Percentiles rank a stretch among this genome's conserved stretches.
Conservation (phyloP, 208 protist species). For the Angomonas ambiguus region DNA sequence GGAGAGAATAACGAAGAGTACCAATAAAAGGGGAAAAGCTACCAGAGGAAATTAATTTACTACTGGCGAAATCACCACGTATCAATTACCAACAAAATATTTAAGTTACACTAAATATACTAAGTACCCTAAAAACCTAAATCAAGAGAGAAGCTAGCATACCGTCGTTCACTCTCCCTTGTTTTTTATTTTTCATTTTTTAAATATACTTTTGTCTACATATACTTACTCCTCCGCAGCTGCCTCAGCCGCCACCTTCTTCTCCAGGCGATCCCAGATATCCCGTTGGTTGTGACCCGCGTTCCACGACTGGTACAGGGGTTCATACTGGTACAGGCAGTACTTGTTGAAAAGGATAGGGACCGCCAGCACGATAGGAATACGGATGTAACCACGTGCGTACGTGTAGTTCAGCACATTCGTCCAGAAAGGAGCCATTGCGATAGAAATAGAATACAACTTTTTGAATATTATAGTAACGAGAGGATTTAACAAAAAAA, state of each 20-base stretch:
- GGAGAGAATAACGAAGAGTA: constrained; percentile 1
- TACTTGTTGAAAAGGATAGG: constrained; percentile 88
- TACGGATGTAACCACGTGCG: constrained; percentile 77
- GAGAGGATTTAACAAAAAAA: too few species aligned
- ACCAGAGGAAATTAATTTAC: background rate
- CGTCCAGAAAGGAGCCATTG: constrained; percentile 61
- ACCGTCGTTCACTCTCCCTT: background rate
- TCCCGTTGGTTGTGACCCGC: constrained; percentile 79
- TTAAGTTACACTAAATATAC: constrained; percentile 2
- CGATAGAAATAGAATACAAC: constrained; percentile 11
- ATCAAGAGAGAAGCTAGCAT: background rate
- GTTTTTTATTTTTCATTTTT: background rate
- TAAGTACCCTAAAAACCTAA: background rate
- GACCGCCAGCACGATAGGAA: constrained; percentile 67
- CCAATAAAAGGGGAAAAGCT: background rate
- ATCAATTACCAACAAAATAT: too few species aligned
- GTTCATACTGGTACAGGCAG: constrained; percentile 61
- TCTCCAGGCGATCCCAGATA: constrained; percentile 83
- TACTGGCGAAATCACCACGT: too few species aligned
- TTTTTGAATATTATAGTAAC: too few species aligned
- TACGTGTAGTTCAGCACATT: constrained; percentile 81
- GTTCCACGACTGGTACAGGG: constrained; percentile 70
- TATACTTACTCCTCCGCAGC: too few species aligned
- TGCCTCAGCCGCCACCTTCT: constrained; percentile 41
- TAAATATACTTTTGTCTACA: too few species aligned